Percentiles rank a stretch among this genome's conserved stretches.
Evolutionary conservation across 2,329 filamentous ascomycete genomes (phyloP).

Genomic region (Sarocladium brachiariae): DNA sequence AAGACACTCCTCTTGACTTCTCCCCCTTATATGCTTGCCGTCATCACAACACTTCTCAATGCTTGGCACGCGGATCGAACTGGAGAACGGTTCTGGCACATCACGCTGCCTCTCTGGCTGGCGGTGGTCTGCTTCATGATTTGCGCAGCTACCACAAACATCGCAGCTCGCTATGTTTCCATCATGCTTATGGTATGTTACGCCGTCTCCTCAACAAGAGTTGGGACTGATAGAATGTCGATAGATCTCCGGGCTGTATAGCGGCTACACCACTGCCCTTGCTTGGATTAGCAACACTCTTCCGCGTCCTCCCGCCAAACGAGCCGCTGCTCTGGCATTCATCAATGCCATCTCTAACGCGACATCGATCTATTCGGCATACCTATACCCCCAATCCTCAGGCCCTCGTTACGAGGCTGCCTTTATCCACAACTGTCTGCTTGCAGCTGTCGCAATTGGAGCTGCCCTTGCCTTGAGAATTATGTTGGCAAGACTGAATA

Average conservation of each 20-base stretch:
- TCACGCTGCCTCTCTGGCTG: conserved; percentile 54
- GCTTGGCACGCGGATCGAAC: conserved; percentile 66
- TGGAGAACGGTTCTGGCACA: conserved; percentile 64
- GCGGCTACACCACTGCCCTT: conserved; percentile 59
- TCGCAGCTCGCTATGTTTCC: conserved; percentile 57
- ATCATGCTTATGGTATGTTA: conserved; percentile 61
- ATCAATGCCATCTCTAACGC: conserved; percentile 57
- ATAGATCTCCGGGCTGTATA: conserved; percentile 52
- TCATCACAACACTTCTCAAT: conserved; percentile 56
- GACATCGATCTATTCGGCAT: conserved; percentile 36
- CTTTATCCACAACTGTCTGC: conserved; percentile 62
- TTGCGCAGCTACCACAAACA: conserved; percentile 52
- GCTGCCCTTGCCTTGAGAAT: conserved; percentile 56
- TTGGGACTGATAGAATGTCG: not conserved
- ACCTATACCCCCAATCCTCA: conserved; percentile 54
- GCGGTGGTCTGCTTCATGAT: conserved; percentile 61
- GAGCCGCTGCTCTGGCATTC: conserved; percentile 60
- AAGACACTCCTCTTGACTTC: conserved; percentile 56
- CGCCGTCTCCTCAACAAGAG: not conserved
- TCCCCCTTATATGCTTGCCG: conserved; percentile 57
- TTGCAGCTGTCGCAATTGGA: conserved; percentile 55
- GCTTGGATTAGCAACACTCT: conserved; percentile 73
- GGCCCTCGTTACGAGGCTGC: conserved; percentile 44
- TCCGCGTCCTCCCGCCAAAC: conserved; percentile 68
- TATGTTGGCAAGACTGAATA: conserved; percentile 59